Base-by-base conservation (phyloP, 306 rosid species). In the Oemleria cerasiformis region DNA sequence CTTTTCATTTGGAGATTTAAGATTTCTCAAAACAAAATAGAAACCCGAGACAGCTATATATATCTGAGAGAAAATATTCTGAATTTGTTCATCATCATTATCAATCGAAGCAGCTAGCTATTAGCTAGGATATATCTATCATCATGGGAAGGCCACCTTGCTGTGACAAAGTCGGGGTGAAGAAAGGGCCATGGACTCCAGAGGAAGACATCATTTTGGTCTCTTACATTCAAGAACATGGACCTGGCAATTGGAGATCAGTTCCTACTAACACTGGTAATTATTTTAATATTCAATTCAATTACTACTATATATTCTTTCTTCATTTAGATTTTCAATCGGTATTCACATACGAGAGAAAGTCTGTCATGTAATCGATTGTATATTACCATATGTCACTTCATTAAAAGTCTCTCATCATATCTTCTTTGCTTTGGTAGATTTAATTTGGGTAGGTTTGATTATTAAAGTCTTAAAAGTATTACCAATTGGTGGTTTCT, bases 131-230 rank as follows among this genome's bases (percentile, higher is more conserved):
- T 13, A 8, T 43, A 43, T 44, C n/a, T n/a, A n/a, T n/a, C n/a
- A 50, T 48, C 5, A 92, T 93, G 98, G 98, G 97, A 66, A 90
- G 97, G 21, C 87, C 94, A 62, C 98, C 98, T 42, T 90, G 94
- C 79, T 88, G 90, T 80, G 96, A 90, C 47, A 90, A 91, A 80
- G 60, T 75, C 64, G 94, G 88, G 2, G 71, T 88, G n/a, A 93
- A 93, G 83, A 93, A 93, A 75, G 98, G 98, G 9, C 96, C 98
- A 17, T 93, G 98, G 98, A 93, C 94, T 56, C 98, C 98, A 0
- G 98, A 93, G 25, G 98, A 93, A 63, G 98, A 93, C 73, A 93
- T 93, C 84, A 72, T 87, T 44, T 79, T 93, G 82, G 98, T 93
- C 47, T 90, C 97, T 80, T 93, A 93, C 76, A 87, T 93, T 82